Base-by-base conservation (phyloP, 805 yeast species). In the Metschnikowia orientalis region DNA sequence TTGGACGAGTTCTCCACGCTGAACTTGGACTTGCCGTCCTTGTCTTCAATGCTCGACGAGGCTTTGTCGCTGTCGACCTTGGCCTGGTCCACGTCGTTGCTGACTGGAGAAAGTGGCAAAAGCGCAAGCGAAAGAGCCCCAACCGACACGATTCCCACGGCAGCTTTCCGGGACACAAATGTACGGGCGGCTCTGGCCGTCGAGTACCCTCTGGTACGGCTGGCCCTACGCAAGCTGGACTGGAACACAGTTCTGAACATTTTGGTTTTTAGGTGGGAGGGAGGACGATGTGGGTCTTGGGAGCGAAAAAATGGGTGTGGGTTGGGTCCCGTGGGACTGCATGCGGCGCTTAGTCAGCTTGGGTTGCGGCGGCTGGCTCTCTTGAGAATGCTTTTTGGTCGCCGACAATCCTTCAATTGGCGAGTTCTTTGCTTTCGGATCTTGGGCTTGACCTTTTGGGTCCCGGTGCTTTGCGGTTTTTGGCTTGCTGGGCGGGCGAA, bases 181-280 rank as follows among this genome's bases (percentile, higher is more conserved):
- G 29, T 8, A 7, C 37, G 35, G 10, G 34, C 25, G 3, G 30
- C 25, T 28, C 45, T 31, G 23, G 35, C 34, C 16, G 46, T 30
- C 11, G 47, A 29, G 26, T 30, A 31, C 13, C 41, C 34, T 22
- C 48, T 35, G 23, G 38, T 12, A 14, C 34, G 23, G 2, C 30
- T 25, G n/a, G 26, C 15, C 10, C 28, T 39, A 38, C 47, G 49
- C 34, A 42, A 25, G 4, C 38, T 23, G 30, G 34, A 28, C 30
- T 26, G 35, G 33, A 41, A 34, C 13, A 31, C 39, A 15, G 45
- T 34, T 41, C 47, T 45, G 28, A 40, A 43, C 49, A 45, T 45
- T 17, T 8, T 13, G 33, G 23, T 18, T 18, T n/a, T n/a, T 4
- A 15, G 13, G 20, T 12, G 18, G 11, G 18, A 13, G n/a, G 26